Conservation (phyloP, 352 stramenopile genomes). For the Globisporangium viniferum region DNA sequence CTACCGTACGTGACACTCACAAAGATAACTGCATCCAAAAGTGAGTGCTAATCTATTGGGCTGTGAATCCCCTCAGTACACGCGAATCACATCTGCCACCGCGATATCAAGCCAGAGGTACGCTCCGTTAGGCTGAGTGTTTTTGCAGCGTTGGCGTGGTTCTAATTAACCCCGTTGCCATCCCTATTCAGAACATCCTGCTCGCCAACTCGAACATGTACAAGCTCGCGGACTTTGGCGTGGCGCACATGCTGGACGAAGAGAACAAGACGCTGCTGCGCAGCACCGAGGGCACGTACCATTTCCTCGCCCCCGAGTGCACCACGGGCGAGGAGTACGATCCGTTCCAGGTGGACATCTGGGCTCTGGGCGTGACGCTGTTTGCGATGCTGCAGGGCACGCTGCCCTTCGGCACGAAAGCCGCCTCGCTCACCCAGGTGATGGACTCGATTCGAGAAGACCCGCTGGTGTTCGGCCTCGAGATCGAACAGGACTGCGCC, state of each 20-base stretch:
- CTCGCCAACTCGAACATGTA: conserved; percentile 46
- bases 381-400: conserved; percentile 62
- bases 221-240: conserved; percentile 82
- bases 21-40: too few relatives aligned
- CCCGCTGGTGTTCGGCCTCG: conserved; percentile 30
- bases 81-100: conserved; percentile 76
- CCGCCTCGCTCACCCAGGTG: conserved; percentile 51
- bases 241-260: conserved; percentile 57
- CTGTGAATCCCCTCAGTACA: conserved; percentile 41
- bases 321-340: conserved; percentile 74
- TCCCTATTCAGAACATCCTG: conserved; percentile 54
- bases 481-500: conserved; percentile 42
- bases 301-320: conserved; percentile 83
- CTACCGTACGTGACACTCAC: conserved; percentile 38
- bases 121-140: background rate
- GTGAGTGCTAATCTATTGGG: background rate
- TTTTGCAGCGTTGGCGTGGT: too few relatives aligned
- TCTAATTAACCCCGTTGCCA: background rate
- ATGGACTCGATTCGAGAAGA: conserved; percentile 76
- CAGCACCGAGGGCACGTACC: conserved; percentile 85
- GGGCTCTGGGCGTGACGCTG: conserved; percentile 80
- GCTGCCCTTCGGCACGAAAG: conserved; percentile 66
- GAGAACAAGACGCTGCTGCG: conserved; percentile 44
- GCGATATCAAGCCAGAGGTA: conserved; percentile 77
- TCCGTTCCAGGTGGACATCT: conserved; percentile 78